Conservation (phyloP, 305 asterid species). For the Salvia sclarea region DNA sequence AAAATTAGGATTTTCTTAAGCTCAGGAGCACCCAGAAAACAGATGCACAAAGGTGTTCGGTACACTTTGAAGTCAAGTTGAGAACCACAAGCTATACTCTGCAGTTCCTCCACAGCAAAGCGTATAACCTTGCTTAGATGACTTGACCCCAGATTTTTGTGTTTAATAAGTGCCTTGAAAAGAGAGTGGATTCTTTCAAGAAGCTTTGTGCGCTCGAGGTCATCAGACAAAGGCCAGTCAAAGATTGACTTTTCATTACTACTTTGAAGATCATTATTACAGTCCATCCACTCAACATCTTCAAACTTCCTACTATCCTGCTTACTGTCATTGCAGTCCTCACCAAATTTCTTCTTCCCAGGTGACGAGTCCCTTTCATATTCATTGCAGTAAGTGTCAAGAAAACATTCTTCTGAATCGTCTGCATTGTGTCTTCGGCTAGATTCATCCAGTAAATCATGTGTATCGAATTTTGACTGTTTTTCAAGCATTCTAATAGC, state of each 20-base stretch:
- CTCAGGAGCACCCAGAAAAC: constrained; percentile 77
- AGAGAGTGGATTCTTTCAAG: constrained; percentile 65
- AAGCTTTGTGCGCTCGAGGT: constrained; percentile 75
- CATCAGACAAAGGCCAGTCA: constrained; percentile 86
- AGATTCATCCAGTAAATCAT: constrained; percentile 50
- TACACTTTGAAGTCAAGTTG: constrained; percentile 62
- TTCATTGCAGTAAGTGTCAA: constrained; percentile 61
- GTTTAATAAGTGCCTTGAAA: constrained; percentile 61
- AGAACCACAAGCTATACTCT: constrained; percentile 68
- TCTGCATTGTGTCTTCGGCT: constrained; percentile 39
- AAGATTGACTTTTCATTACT: constrained; percentile 44
- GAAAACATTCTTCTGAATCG: constrained; percentile 57
- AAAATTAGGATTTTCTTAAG: constrained; percentile 71
- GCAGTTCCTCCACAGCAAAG: constrained; percentile 85
- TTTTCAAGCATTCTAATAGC: constrained; percentile 53
- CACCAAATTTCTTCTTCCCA: constrained; percentile 43
- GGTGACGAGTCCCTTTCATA: constrained; percentile 62
- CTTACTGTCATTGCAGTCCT: constrained; percentile 43
- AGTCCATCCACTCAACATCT: constrained; percentile 78
- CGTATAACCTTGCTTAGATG: constrained; percentile 86
- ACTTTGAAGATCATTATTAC: constrained; percentile 61
- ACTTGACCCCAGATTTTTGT: constrained; percentile 73
- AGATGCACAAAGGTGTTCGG: constrained; percentile 71
- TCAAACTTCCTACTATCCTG: constrained; percentile 54
- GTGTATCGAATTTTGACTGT: constrained; percentile 45